These are phyloP conservation scores for Vigna trinervia DNA, from an alignment of 306 rosid genomes.

Conservation along the genomic window DNA sequence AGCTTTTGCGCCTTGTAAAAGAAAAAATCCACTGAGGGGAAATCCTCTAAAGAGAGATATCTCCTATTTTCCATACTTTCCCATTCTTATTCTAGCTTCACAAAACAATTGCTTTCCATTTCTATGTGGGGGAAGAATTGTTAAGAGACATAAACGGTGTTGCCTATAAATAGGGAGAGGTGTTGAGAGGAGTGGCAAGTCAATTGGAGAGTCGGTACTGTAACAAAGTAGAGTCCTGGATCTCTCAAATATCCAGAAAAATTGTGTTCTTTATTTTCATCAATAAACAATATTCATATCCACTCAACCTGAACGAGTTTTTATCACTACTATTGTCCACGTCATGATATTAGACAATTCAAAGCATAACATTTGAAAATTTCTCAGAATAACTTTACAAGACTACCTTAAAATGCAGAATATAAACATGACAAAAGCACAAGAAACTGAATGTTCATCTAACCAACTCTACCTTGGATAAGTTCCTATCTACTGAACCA, in stretches of 20 bases:
- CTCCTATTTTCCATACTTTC: neutral
- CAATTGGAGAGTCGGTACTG: no score
- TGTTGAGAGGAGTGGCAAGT: no score
- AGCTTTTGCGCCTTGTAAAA: neutral
- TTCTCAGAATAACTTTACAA: neutral
- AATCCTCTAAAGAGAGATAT: neutral
- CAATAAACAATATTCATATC: no score
- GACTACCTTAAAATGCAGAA: neutral
- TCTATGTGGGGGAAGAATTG: slow-evolving; percentile 8
- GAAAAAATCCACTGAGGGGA: neutral
- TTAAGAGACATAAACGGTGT: no score
- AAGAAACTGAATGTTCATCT: neutral
- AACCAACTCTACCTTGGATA: neutral
- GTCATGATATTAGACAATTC: neutral
- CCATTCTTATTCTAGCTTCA: neutral
- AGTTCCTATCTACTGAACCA: neutral
- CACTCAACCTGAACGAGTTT: no score
- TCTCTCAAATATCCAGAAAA: no score
- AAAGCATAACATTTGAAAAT: neutral
- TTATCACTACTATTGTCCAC: neutral
- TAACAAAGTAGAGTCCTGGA: no score
- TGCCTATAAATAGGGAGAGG: no score
- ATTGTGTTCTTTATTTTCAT: no score
- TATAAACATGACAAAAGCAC: neutral
- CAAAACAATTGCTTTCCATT: neutral